Conservation (phyloP, 371 early-diverging fungal genomes). For the Chytridium lagenaria region DNA sequence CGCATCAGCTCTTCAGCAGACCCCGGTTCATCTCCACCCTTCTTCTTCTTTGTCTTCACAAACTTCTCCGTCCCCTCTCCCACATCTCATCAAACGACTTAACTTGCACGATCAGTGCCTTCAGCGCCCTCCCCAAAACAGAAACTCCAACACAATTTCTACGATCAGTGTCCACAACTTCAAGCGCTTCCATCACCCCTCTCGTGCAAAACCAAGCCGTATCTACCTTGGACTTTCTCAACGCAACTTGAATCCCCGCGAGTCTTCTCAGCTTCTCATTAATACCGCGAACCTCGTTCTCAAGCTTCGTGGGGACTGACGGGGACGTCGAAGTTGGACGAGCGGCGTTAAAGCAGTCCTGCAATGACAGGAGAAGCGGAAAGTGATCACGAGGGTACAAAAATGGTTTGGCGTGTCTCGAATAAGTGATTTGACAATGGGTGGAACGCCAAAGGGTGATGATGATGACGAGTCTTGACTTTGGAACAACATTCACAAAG, state of each 20-base stretch:
- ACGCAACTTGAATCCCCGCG: neutral
- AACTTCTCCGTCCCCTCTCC: conserved; percentile 2
- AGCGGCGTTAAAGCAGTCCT: neutral
- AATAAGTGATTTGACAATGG: neutral
- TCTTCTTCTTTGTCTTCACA: neutral
- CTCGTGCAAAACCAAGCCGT: conserved; percentile 17
- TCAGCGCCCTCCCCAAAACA: conserved; percentile 1
- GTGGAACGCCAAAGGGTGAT: neutral
- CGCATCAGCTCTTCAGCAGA: neutral
- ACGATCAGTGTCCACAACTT: neutral
- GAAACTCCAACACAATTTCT: conserved; percentile 1
- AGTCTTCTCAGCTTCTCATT: conserved; percentile 12
- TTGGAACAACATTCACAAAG: conserved; percentile 10
- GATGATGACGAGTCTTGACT: neutral
- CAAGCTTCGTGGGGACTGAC: neutral
- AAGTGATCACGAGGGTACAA: neutral
- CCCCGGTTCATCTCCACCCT: conserved; percentile 6
- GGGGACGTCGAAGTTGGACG: neutral
- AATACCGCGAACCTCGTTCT: neutral
- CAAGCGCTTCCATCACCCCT: conserved; percentile 9
- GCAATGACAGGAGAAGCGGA: neutral
- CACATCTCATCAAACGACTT: conserved; percentile 11
- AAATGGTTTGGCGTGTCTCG: conserved; percentile 3
- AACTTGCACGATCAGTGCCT: neutral
- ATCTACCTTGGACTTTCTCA: conserved; percentile 4